Evolutionary conservation across 192 early-diverging fungal genomes (phyloP), one percentile per base, ranked within the genome.

Genomic region (Backusella australiensis): DNA sequence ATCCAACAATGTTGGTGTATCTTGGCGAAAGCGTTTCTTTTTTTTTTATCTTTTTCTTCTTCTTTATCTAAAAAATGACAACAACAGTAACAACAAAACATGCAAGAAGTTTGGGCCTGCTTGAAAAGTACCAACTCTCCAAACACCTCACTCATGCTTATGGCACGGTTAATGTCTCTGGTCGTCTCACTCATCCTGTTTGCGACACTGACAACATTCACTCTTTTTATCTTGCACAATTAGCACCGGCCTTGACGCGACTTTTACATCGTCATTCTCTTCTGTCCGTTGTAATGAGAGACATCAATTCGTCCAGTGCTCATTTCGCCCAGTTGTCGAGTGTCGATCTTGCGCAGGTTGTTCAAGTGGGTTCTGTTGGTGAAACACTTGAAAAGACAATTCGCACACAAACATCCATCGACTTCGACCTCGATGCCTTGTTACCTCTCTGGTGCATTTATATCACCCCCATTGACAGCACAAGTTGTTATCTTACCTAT

Each of bases 61-160:
- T 67, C 34, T 67, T 4, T 35, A 34, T 5, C 35, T 34, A 26
- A 26, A 26, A 26, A 26, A 59, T 26, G 21, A 14, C 23, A 26
- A 21, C 52, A 26, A 14, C 56, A 59, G 56, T 26, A 29, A 59
- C 56, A 59, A 59, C 56, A 59, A 59, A 63, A 63, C 7, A 63
- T 63, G 56, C 46, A 34, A 42, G 71, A 32, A 17, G 70, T 7
- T 75, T 86, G 1, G 76, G 81, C 0, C 8, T 76, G 3, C 49
- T 82, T 23, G 77, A 82, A 36, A 82, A 82, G 56, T 82, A 74
- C 34, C 81, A 82, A 38, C 12, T 72, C 17, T 79, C 77, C 14
- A 82, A 82, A 34, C 36, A 52, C 0, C 21, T 82, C 6, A 67
- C 68, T 15, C 29, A 73, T 5, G 69, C 70, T 21, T 82, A 82